Evolutionary conservation across 345 rosid species (phyloP).

Genomic region (Citrus inodora): DNA sequence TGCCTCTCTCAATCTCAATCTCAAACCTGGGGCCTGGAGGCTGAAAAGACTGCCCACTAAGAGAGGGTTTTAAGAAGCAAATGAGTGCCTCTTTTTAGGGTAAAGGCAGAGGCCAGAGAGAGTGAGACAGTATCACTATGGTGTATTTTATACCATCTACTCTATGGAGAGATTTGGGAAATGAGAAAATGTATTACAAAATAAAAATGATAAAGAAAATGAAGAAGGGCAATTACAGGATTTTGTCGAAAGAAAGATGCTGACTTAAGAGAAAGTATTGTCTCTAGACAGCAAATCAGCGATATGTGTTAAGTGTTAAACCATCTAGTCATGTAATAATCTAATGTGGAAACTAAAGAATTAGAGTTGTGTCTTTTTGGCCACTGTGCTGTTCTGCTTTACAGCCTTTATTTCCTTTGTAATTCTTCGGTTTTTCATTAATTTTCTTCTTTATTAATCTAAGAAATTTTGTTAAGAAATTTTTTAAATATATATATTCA

Average conservation of each 20-base stretch:
- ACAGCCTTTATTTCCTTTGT: not conserved
- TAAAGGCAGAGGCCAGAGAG: constrained; percentile 4
- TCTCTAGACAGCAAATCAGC: not conserved
- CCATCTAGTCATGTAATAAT: not conserved
- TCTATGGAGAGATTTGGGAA: not conserved
- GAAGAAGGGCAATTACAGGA: not conserved
- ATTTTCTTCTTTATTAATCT: not conserved
- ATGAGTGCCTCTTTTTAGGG: constrained; percentile 41
- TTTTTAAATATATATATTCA: not conserved
- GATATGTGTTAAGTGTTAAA: not conserved
- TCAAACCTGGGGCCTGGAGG: constrained; percentile 18
- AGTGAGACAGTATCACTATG: not conserved
- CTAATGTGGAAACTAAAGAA: not conserved
- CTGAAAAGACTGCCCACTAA: constrained; percentile 31
- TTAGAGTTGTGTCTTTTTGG: not conserved
- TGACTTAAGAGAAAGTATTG: not conserved
- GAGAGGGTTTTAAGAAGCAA: constrained; percentile 44
- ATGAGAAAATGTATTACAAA: not conserved
- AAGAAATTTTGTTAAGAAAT: not conserved
- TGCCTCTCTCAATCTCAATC: constrained; percentile 8
- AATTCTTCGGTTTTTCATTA: not conserved
- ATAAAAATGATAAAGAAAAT: not conserved
- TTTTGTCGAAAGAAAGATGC: not conserved
- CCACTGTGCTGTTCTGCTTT: not conserved
- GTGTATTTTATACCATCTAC: too few relatives aligned